Evolutionary conservation across 2,329 filamentous ascomycete species (phyloP).

Genomic region (Colletotrichum tropicale): DNA sequence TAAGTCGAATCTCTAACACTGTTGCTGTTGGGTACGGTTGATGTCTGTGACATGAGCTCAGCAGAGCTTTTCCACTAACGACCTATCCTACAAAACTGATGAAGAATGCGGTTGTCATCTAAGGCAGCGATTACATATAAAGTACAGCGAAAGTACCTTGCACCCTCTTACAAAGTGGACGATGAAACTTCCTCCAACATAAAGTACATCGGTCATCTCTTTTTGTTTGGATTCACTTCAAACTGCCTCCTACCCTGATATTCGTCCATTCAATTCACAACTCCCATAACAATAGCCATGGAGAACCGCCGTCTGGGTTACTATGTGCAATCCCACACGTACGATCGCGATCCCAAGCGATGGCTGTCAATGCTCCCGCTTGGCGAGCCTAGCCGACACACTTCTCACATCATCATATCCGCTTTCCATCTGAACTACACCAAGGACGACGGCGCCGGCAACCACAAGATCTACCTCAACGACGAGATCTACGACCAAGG

Average conservation of each 20-base stretch:
- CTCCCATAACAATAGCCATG: not conserved
- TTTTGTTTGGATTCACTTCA: not conserved
- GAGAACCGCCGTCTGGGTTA: not conserved
- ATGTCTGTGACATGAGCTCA: not conserved
- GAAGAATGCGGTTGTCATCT: not conserved
- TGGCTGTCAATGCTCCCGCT: not conserved
- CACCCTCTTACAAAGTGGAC: not conserved
- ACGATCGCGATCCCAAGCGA: not conserved
- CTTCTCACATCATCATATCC: not conserved
- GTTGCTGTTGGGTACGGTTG: not conserved
- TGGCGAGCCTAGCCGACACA: not conserved
- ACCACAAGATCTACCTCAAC: not conserved
- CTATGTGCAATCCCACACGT: not conserved
- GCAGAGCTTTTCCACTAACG: not conserved
- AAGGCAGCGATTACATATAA: not conserved
- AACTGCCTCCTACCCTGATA: not conserved
- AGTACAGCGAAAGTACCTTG: not conserved
- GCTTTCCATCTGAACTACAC: not conserved
- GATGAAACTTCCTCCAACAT: not conserved
- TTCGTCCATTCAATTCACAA: not conserved
- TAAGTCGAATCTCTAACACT: not conserved
- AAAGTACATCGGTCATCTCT: not conserved
- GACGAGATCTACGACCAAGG: not conserved
- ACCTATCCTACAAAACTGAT: fast-evolving
- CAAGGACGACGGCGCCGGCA: not conserved